These are phyloP conservation scores for Pythium plurisporium DNA, from an alignment of 352 stramenopile genomes.

Conservation along the genomic window DNA sequence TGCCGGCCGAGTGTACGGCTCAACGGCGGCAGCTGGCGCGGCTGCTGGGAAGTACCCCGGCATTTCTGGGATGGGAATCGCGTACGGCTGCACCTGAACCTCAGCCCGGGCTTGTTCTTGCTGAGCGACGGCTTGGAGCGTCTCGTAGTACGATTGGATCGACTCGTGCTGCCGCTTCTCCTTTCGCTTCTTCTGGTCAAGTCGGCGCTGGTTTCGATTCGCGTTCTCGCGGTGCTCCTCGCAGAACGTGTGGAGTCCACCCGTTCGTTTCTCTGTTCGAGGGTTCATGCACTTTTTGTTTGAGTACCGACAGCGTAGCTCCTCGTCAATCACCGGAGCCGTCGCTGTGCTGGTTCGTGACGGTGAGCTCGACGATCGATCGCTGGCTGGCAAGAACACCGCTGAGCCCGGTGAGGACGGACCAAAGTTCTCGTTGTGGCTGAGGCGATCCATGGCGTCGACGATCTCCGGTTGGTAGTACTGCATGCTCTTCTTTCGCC, in stretches of 20 bases:
- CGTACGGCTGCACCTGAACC: not conserved
- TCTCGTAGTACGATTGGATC: conserved; percentile 17
- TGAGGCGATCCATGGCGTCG: not conserved
- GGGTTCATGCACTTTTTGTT: conserved; percentile 26
- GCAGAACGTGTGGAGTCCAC: conserved; percentile 24
- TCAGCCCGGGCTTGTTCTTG: not conserved
- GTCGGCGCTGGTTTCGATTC: conserved; percentile 21
- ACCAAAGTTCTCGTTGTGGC: not conserved
- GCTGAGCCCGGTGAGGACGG: not conserved
- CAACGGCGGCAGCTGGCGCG: not conserved
- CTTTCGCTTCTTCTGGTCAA: conserved; percentile 19
- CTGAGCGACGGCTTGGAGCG: conserved; percentile 3
- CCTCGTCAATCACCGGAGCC: not conserved
- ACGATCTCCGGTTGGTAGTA: not conserved
- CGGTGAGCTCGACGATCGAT: not conserved
- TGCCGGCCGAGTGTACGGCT: conserved; percentile 5
- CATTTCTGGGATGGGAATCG: too few relatives aligned
- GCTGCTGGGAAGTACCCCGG: not conserved
- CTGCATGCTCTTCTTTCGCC: not conserved
- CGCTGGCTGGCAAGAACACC: too few relatives aligned
- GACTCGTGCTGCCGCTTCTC: conserved; percentile 18
- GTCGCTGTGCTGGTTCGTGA: too few relatives aligned
- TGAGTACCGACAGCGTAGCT: conserved; percentile 21
- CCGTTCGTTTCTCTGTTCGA: conserved; percentile 17
- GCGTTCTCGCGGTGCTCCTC: conserved; percentile 24